Percentiles rank a stretch among this genome's conserved stretches.
These are phyloP conservation scores for Suillus tomentosus DNA, from an alignment of 768 basidiomycete species.

Conservation along the genomic window DNA sequence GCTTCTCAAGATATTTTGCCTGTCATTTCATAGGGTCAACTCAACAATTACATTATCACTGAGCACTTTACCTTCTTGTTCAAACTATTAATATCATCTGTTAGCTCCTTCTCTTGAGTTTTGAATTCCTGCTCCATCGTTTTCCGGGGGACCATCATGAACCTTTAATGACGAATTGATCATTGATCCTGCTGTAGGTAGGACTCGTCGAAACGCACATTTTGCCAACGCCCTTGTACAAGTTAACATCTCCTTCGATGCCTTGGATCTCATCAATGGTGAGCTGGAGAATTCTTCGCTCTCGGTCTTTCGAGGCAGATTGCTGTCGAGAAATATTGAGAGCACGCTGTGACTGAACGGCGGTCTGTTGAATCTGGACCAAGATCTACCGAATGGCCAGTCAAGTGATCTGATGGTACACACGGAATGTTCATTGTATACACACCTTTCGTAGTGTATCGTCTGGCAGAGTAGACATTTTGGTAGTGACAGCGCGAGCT, in stretches of 20 bases:
- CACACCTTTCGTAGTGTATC: conserved; percentile 80
- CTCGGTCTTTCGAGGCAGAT: conserved; percentile 78
- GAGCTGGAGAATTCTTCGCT: conserved; percentile 85
- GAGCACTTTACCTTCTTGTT: conserved; percentile 75
- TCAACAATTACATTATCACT: not conserved
- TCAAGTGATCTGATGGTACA: conserved; percentile 19
- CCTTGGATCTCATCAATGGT: conserved; percentile 81
- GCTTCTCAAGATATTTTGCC: conserved; percentile 93
- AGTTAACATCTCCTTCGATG: conserved; percentile 70
- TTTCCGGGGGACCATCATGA: conserved; percentile 81
- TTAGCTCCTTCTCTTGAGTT: conserved; percentile 75
- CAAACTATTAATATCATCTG: conserved; percentile 79
- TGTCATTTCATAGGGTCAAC: conserved; percentile 30
- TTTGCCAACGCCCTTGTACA: conserved; percentile 96
- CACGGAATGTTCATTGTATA: conserved; percentile 4
- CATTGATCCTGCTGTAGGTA: conserved; percentile 2
- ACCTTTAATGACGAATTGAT: conserved; percentile 52
- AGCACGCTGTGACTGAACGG: conserved; percentile 80
- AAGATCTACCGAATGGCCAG: conserved; percentile 63
- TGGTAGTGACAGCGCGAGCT: conserved; percentile 18
- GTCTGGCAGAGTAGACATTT: conserved; percentile 67
- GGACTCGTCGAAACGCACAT: conserved; percentile 53
- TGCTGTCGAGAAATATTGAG: conserved; percentile 77
- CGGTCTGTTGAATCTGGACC: conserved; percentile 90
- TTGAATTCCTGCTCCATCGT: conserved; percentile 79